Base-by-base conservation (phyloP, 129 eudicot species). In the sunflower (Helianthus annuus) region DNA sequence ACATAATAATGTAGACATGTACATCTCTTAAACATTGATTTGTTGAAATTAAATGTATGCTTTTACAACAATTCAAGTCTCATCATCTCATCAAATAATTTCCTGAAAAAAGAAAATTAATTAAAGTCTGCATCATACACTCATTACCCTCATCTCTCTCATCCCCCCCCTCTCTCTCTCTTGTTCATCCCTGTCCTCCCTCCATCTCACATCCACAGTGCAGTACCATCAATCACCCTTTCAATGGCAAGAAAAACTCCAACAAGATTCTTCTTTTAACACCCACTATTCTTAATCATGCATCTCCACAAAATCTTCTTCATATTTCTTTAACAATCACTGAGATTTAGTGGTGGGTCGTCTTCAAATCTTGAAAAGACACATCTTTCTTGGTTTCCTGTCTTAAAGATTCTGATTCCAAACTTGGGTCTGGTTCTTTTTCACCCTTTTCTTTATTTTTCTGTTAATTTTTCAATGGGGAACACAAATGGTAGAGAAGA, bases 401-500 rank as follows among this genome's bases (percentile, higher is more conserved):
- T 46, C 29, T 46, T 6, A 60, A 22, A 61, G 60, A 72, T 27
- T 48, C 71, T 64, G 71, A 64, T 74, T 74, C 54, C 13, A 29
- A 74, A 49, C 52, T 62, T 74, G 15, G 49, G 69, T 9, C 1
- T 46, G 34, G 14, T 45, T 54, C 62, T 48, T 49, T 62, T 51
- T 24, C 16, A 22, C 45, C 14, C 24, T 3, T 56, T 29, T 29
- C 9, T 14, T 70, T 17, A 5, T 40, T 53, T 32, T 5, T 10
- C 15, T 44, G 56, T 19, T 17, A 16, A 40, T 56, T 45, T 19
- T 4, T 48, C 32, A 48, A 92, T 92, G 98, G 98, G 98, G 62
- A 92, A 92, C 81, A 88, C 78, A 24, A 93, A 84, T 82, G 96
- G 92, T 42, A 93, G 98, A 88, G 98, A 93, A 85, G 95, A 93